phyloP scores from a whole-genome alignment of 257 asterid genomes.

The Ilex asprella region DNA sequence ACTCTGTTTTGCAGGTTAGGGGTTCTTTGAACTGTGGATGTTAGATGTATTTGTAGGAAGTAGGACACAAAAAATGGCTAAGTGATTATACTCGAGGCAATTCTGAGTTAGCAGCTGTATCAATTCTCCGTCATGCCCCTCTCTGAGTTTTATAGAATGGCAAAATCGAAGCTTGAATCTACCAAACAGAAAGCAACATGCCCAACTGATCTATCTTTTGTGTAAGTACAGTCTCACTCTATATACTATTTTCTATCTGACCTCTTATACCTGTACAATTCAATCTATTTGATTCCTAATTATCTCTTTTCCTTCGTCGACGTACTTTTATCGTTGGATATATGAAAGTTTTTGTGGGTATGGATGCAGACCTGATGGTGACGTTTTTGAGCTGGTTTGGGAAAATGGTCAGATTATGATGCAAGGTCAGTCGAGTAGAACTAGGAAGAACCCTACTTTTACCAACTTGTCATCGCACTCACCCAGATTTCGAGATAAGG shows the following conservation, averaged over 20 bases:
- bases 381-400: slow-evolving; percentile 69
- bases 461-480: slow-evolving; percentile 17
- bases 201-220: slow-evolving; percentile 25
- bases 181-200: slow-evolving; percentile 27
- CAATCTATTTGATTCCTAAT: neutral
- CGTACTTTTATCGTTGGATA: slow-evolving; percentile 4
- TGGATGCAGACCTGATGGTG: slow-evolving; percentile 50
- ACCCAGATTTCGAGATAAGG: slow-evolving; percentile 30
- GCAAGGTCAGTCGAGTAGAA: slow-evolving; percentile 67
- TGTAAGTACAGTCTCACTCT: slow-evolving; percentile 29
- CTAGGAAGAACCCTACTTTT: slow-evolving; percentile 23
- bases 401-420: slow-evolving; percentile 72
- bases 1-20: neutral
- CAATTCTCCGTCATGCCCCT: slow-evolving; percentile 59
- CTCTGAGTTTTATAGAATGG: slow-evolving; percentile 72
- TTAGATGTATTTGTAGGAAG: too few relatives aligned
- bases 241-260: neutral
- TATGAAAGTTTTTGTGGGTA: neutral
- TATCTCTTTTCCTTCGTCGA: neutral
- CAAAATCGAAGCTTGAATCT: slow-evolving; percentile 55
- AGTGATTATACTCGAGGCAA: slow-evolving; percentile 4
- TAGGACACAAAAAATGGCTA: too few relatives aligned
- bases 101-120: slow-evolving; percentile 9
- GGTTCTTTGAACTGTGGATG: slow-evolving; percentile 13
- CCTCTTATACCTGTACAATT: slow-evolving; percentile 8